Evolutionary conservation across 2,329 filamentous ascomycete species (phyloP).

Genomic region (Madurella mycetomatis): DNA sequence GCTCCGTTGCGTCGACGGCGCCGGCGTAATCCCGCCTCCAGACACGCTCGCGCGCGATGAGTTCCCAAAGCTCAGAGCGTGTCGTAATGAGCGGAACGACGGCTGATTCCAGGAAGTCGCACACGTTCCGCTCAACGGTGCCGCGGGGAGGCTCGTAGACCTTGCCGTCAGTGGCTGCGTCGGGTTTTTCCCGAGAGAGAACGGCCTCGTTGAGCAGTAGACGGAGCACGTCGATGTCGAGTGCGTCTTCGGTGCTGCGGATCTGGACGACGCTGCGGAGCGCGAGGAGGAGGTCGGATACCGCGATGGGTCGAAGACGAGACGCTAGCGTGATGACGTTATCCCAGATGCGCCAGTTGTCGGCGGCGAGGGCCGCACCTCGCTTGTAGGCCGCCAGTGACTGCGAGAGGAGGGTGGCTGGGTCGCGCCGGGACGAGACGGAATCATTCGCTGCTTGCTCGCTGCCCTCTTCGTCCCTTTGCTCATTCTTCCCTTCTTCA

Average conservation of each 20-base stretch:
- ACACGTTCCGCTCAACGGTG: slow-evolving; percentile 57
- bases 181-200: slow-evolving; percentile 36
- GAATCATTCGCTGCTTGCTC: slow-evolving; percentile 19
- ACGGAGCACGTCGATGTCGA: slow-evolving; percentile 70
- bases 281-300: slow-evolving; percentile 70
- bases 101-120: slow-evolving; percentile 67
- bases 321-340: slow-evolving; percentile 87
- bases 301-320: slow-evolving; percentile 69
- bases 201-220: slow-evolving; percentile 69
- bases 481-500: slow-evolving; percentile 26
- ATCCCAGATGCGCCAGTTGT: slow-evolving; percentile 93
- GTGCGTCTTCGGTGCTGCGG: slow-evolving; percentile 68
- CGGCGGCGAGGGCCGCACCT: slow-evolving; percentile 75
- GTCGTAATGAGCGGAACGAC: slow-evolving; percentile 81
- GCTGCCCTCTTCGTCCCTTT: slow-evolving; percentile 27
- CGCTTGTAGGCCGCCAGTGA: slow-evolving; percentile 82
- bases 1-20: slow-evolving; percentile 80
- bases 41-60: slow-evolving; percentile 66
- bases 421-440: slow-evolving; percentile 36
- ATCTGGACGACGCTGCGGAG: slow-evolving; percentile 72
- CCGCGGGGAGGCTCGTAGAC: slow-evolving; percentile 50
- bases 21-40: slow-evolving; percentile 68
- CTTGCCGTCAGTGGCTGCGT: slow-evolving; percentile 30
- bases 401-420: slow-evolving; percentile 62
- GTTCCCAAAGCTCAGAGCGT: slow-evolving; percentile 69